Evolutionary conservation across 176 grass and related monocot species (phyloP), one percentile per base, ranked within the genome.

Genomic region (Microstegium vimineum): DNA sequence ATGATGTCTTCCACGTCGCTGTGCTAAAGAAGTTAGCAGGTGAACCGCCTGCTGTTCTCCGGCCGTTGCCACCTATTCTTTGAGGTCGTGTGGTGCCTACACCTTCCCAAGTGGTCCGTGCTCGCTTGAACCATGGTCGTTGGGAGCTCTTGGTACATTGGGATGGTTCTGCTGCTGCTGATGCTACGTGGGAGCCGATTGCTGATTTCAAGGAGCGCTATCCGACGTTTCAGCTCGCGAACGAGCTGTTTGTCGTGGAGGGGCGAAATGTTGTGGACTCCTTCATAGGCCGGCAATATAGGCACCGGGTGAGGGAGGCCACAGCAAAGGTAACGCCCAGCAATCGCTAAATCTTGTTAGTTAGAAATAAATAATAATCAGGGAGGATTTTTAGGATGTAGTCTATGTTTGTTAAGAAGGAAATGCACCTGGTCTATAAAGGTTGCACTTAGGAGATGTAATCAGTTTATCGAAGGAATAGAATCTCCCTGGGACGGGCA

Each of bases 41-140:
- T 2, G 3, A 6, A 0, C 8, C n/a, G 1, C 5, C 9, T n/a
- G 9, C 9, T 2, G 12, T 12, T 10, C 45, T 12, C 0, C 10
- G n/a, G 0, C 8, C 57, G 0, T 17, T 61, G 20, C 57, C 57
- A 1, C 22, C n/a, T 1, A 3, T 61, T 8, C n/a, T 26, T 2
- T 23, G 26, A 3, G 23, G 7, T 0, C n/a, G 57, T 1, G 54
- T 57, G 20, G 6, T 57, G 1, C 54, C 20, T 22, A 23, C 54
- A n/a, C 54, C 54, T 2, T 0, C 2, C 0, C 8, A 26, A 3
- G 57, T 61, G n/a, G 5, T 61, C 2, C 6, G 23, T 0, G 5
- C 57, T 61, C n/a, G 7, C 2, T 8, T 61, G 7, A 25, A 27
- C 8, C 22, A 6, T 0, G 23, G 57, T 5, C 0, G 3, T 25